These are phyloP conservation scores for Phylloporus sp. DNA, from an alignment of 1,284 basidiomycete species.

Conservation along the genomic window DNA sequence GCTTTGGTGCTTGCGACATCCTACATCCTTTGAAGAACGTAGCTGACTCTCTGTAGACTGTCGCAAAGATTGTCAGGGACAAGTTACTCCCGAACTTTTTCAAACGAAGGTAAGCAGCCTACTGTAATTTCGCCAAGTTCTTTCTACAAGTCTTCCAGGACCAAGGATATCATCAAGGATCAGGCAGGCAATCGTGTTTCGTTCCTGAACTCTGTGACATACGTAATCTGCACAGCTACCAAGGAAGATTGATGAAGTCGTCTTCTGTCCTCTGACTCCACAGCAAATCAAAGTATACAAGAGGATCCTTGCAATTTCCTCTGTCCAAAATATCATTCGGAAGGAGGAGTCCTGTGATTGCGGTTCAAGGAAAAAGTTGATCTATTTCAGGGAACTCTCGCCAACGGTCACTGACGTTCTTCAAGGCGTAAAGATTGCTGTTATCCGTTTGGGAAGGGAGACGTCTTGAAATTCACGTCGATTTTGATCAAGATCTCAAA, in stretches of 20 bases:
- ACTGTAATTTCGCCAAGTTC: neutral
- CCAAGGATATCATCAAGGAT: constrained; percentile 78
- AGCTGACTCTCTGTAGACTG: constrained; percentile 41
- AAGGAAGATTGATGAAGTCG: constrained; percentile 82
- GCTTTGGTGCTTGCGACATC: constrained; percentile 48
- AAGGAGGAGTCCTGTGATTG: constrained; percentile 78
- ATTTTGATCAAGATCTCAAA: constrained; percentile 86
- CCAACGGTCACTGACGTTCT: constrained; percentile 4
- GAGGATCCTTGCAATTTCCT: constrained; percentile 60
- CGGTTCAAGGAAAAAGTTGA: constrained; percentile 58
- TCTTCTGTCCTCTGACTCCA: constrained; percentile 81
- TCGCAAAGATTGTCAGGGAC: constrained; percentile 62
- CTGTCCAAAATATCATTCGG: constrained; percentile 67
- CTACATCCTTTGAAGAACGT: neutral
- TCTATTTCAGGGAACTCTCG: constrained; percentile 8
- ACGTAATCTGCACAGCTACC: constrained; percentile 60
- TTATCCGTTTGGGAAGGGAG: constrained; percentile 59
- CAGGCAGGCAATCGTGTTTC: constrained; percentile 47
- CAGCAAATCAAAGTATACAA: constrained; percentile 75
- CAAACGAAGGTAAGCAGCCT: constrained; percentile 62
- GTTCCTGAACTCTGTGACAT: neutral
- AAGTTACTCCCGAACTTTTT: constrained; percentile 78
- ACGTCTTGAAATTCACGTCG: constrained; percentile 75
- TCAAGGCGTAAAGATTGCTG: constrained; percentile 69
- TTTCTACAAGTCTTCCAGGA: constrained; percentile 48